Conservation (phyloP, 768 basidiomycete genomes). For the Astraeus odoratus region DNA sequence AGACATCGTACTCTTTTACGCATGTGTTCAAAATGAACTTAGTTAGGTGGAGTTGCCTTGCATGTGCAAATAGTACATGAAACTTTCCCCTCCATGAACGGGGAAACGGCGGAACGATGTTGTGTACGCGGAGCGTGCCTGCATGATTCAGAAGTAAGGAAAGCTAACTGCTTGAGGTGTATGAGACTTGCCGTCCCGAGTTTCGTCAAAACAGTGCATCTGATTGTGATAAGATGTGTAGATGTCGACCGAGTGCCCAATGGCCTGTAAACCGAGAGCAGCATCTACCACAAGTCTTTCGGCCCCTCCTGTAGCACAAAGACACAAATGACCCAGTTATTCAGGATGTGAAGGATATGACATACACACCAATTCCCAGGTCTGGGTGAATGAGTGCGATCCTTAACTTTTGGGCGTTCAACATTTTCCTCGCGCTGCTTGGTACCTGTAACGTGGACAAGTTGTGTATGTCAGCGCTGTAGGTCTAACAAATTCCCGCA, state of each 20-base stretch:
- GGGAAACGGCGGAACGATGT: conserved; percentile 71
- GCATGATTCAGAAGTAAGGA: neutral
- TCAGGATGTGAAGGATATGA: neutral
- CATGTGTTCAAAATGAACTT: conserved; percentile 48
- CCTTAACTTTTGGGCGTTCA: conserved; percentile 25
- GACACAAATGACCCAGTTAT: neutral
- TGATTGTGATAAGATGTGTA: conserved; percentile 93
- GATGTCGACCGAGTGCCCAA: conserved; percentile 81
- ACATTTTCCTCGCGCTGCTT: conserved; percentile 4
- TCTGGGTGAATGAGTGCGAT: conserved; percentile 93
- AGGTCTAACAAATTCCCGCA: no score
- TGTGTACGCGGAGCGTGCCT: conserved; percentile 79
- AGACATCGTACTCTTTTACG: conserved; percentile 62
- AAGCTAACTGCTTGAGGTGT: neutral
- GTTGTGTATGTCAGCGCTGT: no score
- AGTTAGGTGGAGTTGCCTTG: conserved; percentile 81
- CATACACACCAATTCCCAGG: conserved; percentile 74
- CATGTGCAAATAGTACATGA: conserved; percentile 85
- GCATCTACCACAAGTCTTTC: conserved; percentile 95
- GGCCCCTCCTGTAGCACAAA: conserved; percentile 73
- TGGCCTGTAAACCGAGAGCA: conserved; percentile 76
- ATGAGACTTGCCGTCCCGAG: conserved; percentile 64
- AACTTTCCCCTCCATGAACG: conserved; percentile 73
- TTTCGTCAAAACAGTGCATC: conserved; percentile 88
- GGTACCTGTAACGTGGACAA: no score